phyloP scores from a whole-genome alignment of 176 grass and related monocot genomes.

The Triticum turgidum region DNA sequence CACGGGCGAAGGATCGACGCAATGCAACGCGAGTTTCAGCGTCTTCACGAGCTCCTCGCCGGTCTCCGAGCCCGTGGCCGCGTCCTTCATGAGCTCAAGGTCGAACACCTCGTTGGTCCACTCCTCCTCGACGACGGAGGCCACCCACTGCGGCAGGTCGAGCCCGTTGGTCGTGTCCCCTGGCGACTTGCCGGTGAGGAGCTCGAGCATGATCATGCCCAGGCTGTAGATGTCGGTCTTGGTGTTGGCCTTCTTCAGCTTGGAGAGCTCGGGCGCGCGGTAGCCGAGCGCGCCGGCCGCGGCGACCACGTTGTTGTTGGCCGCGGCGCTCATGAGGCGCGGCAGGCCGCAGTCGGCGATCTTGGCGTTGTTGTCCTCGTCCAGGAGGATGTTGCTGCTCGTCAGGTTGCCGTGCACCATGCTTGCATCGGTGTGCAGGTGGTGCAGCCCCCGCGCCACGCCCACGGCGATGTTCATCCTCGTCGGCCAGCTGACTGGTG shows the following conservation, averaged over 20 bases:
- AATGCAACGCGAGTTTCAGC: conserved; percentile 81
- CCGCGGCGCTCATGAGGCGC: conserved; percentile 76
- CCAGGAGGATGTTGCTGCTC: conserved; percentile 88
- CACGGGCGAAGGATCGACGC: conserved; percentile 70
- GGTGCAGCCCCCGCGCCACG: conserved; percentile 61
- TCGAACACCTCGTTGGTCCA: conserved; percentile 99
- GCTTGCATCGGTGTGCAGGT: conserved; percentile 62
- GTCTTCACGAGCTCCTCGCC: conserved; percentile 86
- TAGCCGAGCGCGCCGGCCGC: conserved; percentile 71
- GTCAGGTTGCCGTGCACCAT: conserved; percentile 94
- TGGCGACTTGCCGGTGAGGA: conserved; percentile 81
- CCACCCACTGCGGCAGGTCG: conserved; percentile 95
- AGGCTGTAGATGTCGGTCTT: conserved; percentile 95
- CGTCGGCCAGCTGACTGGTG: conserved; percentile 60
- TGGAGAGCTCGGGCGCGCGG: conserved; percentile 87
- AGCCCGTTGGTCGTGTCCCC: conserved; percentile 81
- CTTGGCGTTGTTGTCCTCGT: conserved; percentile 57
- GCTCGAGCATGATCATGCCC: conserved; percentile 89
- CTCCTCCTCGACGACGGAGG: conserved; percentile 86
- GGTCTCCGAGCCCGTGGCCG: conserved; percentile 42
- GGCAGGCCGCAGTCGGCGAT: conserved; percentile 81
- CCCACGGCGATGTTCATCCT: conserved; percentile 81
- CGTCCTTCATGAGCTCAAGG: conserved; percentile 84
- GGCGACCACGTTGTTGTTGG: conserved; percentile 74
- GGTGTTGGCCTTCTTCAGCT: conserved; percentile 90